phyloP scores from a whole-genome alignment of 2,329 filamentous ascomycete genomes.

The Colletotrichum musicola region DNA sequence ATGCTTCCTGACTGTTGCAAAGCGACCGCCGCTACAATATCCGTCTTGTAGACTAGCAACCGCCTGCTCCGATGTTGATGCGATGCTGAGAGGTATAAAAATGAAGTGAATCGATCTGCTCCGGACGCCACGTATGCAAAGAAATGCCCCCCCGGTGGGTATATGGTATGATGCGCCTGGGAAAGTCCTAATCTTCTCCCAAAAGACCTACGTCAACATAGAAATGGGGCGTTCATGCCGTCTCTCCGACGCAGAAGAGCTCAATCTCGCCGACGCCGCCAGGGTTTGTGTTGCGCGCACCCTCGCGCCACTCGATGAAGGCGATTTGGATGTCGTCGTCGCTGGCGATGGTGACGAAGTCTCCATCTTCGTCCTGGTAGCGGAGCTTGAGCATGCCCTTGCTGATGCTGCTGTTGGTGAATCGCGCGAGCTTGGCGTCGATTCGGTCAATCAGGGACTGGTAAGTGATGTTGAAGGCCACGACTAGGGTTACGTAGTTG shows the following conservation, averaged over 20 bases:
- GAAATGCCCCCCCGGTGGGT: conserved; percentile 39
- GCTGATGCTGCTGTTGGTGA: conserved; percentile 86
- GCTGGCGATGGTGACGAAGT: conserved; percentile 92
- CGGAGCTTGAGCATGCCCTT: conserved; percentile 87
- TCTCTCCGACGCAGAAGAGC: conserved; percentile 78
- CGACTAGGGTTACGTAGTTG: conserved; percentile 95
- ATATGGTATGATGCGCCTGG: conserved; percentile 40
- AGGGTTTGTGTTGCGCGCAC: conserved; percentile 65
- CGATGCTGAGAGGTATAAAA: conserved; percentile 38
- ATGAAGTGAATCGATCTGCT: conserved; percentile 37
- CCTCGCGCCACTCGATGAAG: conserved; percentile 93
- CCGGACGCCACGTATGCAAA: conserved; percentile 41
- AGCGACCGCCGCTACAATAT: conserved; percentile 23
- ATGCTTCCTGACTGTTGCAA: conserved; percentile 32
- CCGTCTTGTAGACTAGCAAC: conserved; percentile 12
- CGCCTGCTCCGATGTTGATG: conserved; percentile 27
- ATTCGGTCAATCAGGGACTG: conserved; percentile 95
- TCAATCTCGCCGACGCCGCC: conserved; percentile 91
- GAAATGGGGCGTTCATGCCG: conserved; percentile 40
- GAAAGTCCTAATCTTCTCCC: conserved; percentile 31
- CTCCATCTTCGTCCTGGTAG: conserved; percentile 92
- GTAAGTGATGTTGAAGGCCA: conserved; percentile 94
- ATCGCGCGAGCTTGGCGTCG: conserved; percentile 91
- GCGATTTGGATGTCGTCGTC: conserved; percentile 98
- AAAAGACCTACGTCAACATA: conserved; percentile 30